Evolutionary conservation across 179 eudicot genomes (phyloP).

Genomic region (Dionaea muscipula): DNA sequence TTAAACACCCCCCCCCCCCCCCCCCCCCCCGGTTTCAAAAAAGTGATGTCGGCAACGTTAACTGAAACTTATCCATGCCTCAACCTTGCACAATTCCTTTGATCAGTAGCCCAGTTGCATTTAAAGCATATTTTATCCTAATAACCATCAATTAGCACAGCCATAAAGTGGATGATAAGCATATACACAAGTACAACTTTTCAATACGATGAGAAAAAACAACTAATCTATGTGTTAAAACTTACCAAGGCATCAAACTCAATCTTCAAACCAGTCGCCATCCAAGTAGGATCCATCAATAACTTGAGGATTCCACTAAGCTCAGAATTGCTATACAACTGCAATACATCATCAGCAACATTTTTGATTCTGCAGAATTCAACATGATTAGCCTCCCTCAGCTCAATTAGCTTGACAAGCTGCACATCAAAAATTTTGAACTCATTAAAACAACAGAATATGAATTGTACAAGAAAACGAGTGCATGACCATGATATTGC

Average conservation of each 20-base stretch:
- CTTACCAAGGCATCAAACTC: constrained; percentile 69
- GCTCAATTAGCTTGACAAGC: constrained; percentile 98
- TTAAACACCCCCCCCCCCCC: constrained; percentile 65
- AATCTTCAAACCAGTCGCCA: constrained; percentile 82
- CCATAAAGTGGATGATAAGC: background rate
- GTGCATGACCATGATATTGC: no score
- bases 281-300: constrained; percentile 87
- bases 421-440: constrained; percentile 28
- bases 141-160: background rate
- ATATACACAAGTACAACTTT: background rate
- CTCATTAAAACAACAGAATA: background rate
- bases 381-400: constrained; percentile 92
- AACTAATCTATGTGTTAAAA: constrained; percentile 8
- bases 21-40: constrained; percentile 82
- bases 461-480: no score
- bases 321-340: constrained; percentile 51
- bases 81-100: no score
- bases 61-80: no score
- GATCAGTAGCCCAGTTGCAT: no score
- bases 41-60: no score
- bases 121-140: background rate
- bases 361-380: constrained; percentile 87
- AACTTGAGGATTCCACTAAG: constrained; percentile 54
- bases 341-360: constrained; percentile 67
- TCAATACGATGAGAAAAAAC: background rate